These are phyloP conservation scores for Candida cerambycidarum DNA, from an alignment of 805 yeast genomes.

Conservation along the genomic window DNA sequence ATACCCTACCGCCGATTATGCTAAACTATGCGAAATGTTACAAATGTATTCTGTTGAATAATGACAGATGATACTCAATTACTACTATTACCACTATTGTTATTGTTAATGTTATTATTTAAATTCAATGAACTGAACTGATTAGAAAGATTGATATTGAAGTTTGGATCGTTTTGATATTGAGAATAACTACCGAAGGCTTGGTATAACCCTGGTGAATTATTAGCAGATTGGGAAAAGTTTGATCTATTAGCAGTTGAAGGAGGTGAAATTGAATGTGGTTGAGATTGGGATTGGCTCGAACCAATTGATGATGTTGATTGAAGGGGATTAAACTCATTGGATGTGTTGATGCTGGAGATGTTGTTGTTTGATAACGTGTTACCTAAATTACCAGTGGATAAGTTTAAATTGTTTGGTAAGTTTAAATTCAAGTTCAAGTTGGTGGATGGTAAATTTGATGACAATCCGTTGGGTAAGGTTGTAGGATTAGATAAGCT, in stretches of 20 bases:
- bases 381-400: not conserved
- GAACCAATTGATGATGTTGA: conserved; percentile 9
- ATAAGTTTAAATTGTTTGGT: not conserved
- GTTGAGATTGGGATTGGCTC: conserved; percentile 8
- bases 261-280: conserved; percentile 12
- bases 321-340: conserved; percentile 8
- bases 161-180: conserved; percentile 7
- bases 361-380: not conserved
- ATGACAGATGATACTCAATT: not conserved
- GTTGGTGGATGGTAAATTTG: not conserved
- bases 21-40: conserved; percentile 5
- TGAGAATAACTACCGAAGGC: conserved; percentile 11
- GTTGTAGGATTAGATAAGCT: not conserved
- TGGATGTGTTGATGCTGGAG: not conserved
- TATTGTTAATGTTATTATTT: no score
- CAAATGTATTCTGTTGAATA: conserved; percentile 1
- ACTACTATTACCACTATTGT: conserved; percentile 7
- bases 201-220: conserved; percentile 11
- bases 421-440: not conserved
- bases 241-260: conserved; percentile 5
- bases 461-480: no score
- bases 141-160: conserved; percentile 20
- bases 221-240: conserved; percentile 8
- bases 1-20: conserved; percentile 4
- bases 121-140: conserved; percentile 38